These are phyloP conservation scores for Ottelia alismoides DNA, from an alignment of 106 monocot genomes.

Conservation along the genomic window DNA sequence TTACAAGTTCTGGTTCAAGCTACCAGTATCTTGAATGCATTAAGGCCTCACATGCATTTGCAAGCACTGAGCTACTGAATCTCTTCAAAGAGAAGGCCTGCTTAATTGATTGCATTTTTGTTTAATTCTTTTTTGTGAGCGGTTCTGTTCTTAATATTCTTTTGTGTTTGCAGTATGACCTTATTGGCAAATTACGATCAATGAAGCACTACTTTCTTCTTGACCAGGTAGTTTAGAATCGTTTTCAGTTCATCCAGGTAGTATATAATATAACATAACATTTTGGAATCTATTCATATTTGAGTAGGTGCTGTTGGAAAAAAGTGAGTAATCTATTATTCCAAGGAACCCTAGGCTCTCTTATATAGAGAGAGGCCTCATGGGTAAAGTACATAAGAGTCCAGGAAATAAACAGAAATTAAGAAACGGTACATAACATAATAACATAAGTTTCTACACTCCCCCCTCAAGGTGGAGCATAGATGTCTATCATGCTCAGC, in stretches of 20 bases:
- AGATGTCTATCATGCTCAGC: too few relatives aligned
- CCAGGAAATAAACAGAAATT: too few relatives aligned
- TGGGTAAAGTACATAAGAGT: too few relatives aligned
- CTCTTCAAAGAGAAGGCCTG: constrained; percentile 90
- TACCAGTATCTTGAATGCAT: constrained; percentile 94
- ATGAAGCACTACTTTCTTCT: constrained; percentile 91
- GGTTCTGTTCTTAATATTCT: neutral
- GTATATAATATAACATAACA: too few relatives aligned
- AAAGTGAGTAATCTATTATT: too few relatives aligned
- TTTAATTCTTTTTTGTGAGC: neutral
- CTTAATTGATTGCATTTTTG: neutral
- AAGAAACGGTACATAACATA: too few relatives aligned
- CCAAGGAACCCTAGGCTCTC: too few relatives aligned
- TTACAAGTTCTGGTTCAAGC: constrained; percentile 57
- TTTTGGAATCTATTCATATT: too few relatives aligned
- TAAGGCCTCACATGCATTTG: constrained; percentile 86
- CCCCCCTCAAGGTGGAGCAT: too few relatives aligned
- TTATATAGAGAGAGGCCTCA: too few relatives aligned
- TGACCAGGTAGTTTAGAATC: constrained; percentile 54
- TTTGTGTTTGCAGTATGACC: constrained; percentile 54
- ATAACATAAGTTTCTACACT: too few relatives aligned
- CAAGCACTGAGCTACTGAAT: constrained; percentile 80
- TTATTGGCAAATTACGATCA: constrained; percentile 71
- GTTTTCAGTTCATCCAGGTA: neutral
- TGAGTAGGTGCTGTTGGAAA: too few relatives aligned